phyloP scores from a whole-genome alignment of 176 grass and related monocot species.

The Carex pumila region DNA sequence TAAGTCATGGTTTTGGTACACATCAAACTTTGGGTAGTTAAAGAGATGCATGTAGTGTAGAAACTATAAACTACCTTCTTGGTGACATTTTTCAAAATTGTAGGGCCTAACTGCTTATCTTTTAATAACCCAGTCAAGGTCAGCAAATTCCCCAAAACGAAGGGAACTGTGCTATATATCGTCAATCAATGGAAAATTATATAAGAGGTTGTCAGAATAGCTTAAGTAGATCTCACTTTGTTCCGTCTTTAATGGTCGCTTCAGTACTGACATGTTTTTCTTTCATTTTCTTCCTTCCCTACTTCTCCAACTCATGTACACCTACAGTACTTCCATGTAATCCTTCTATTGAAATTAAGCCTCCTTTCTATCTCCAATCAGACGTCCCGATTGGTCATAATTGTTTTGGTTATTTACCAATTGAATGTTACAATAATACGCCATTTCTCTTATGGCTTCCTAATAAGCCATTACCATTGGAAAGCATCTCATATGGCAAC shows the following conservation, averaged over 20 bases:
- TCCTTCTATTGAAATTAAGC: neutral
- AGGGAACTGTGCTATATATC: too few relatives aligned
- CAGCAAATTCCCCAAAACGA: neutral
- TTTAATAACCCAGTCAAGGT: neutral
- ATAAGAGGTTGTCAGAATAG: too few relatives aligned
- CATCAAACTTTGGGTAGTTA: neutral
- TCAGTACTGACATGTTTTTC: neutral
- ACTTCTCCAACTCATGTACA: neutral
- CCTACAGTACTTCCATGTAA: conserved; percentile 2
- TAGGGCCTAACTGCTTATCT: neutral
- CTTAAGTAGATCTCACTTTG: too few relatives aligned
- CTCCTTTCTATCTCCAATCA: conserved; percentile 1
- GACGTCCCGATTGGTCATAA: too few relatives aligned
- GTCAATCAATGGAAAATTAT: too few relatives aligned
- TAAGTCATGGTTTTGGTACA: neutral
- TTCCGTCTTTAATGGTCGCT: neutral
- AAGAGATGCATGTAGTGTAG: neutral
- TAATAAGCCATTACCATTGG: neutral
- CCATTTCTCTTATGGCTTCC: neutral
- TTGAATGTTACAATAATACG: neutral
- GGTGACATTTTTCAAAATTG: neutral
- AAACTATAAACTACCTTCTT: neutral
- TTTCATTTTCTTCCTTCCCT: neutral
- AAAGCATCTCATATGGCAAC: neutral
- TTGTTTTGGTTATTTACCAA: neutral